A percentile compares a stretch with the other conserved stretches of the same genome.
Conservation (phyloP, 2,329 filamentous ascomycete genomes). For the Thielaviopsis punctulata region DNA sequence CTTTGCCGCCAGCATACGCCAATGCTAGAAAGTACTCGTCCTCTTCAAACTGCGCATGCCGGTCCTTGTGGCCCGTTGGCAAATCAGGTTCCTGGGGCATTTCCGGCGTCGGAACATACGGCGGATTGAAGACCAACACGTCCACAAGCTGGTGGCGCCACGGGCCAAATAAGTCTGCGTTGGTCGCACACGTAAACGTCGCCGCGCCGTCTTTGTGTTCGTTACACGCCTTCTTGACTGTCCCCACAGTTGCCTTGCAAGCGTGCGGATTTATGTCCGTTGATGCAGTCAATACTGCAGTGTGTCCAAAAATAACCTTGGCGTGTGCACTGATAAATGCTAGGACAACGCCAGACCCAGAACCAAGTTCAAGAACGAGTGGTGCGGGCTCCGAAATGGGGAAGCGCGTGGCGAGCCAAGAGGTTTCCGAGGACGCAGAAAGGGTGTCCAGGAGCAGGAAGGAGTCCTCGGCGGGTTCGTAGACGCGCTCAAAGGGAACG, state of each 20-base stretch:
- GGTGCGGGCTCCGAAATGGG: conserved; percentile 25
- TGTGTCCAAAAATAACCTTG: conserved; percentile 51
- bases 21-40: conserved; percentile 72
- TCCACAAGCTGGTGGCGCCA: conserved; percentile 43
- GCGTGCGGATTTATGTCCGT: conserved; percentile 78
- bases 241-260: conserved; percentile 56
- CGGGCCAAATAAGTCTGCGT: conserved; percentile 51
- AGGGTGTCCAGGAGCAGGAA: conserved; percentile 87
- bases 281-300: conserved; percentile 52
- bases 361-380: conserved; percentile 69
- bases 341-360: conserved; percentile 86
- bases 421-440: conserved; percentile 49
- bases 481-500: conserved; percentile 73
- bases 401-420: conserved; percentile 53
- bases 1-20: conserved; percentile 72
- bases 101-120: conserved; percentile 76
- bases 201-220: conserved; percentile 7
- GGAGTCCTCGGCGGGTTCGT: conserved; percentile 92
- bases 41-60: conserved; percentile 44
- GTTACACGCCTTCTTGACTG: conserved; percentile 29
- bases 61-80: conserved; percentile 17
- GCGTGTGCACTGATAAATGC: conserved; percentile 72
- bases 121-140: conserved; percentile 88
- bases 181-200: conserved; percentile 46
- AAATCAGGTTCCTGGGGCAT: conserved; percentile 35